Conservation (phyloP, 345 rosid species). For the Anacardium occidentale region DNA sequence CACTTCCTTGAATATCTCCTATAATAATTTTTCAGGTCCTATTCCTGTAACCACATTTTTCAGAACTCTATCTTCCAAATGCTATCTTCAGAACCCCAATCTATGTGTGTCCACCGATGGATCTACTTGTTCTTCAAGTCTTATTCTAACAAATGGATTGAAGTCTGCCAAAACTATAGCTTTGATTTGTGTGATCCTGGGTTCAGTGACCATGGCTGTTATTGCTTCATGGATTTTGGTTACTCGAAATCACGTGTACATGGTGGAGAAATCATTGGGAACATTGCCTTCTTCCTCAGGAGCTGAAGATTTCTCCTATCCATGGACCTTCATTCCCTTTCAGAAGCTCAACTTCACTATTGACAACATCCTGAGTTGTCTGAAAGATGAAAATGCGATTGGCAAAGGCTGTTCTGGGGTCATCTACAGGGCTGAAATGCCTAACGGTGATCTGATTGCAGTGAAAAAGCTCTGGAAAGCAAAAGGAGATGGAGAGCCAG, state of each 20-base stretch:
- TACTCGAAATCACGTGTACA: slow-evolving; percentile 55
- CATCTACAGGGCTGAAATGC: slow-evolving; percentile 84
- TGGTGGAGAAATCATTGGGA: slow-evolving; percentile 48
- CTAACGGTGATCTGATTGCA: slow-evolving; percentile 69
- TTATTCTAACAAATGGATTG: slow-evolving; percentile 36
- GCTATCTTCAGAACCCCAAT: slow-evolving; percentile 58
- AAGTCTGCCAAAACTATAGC: slow-evolving; percentile 72
- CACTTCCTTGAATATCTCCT: slow-evolving; percentile 80
- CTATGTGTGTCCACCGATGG: slow-evolving; percentile 75
- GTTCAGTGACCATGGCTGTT: slow-evolving; percentile 53
- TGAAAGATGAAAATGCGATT: slow-evolving; percentile 78
- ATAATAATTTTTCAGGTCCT: slow-evolving; percentile 89
- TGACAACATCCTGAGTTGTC: slow-evolving; percentile 70
- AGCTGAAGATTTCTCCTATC: slow-evolving; percentile 85
- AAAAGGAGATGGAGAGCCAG: slow-evolving; percentile 52
- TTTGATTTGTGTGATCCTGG: slow-evolving; percentile 58
- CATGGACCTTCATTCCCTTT: slow-evolving; percentile 96
- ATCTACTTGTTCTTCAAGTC: slow-evolving; percentile 63
- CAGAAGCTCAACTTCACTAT: slow-evolving; percentile 71
- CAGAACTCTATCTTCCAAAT: slow-evolving; percentile 58
- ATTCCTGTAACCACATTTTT: slow-evolving; percentile 88
- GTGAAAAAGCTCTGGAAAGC: slow-evolving; percentile 92
- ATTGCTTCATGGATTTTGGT: slow-evolving; percentile 65
- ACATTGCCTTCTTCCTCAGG: slow-evolving; percentile 38
- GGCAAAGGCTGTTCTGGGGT: slow-evolving; percentile 96